Evolutionary conservation across 345 rosid genomes (phyloP), one percentile per base, ranked within the genome.

Genomic region (Ceriops tagal): DNA sequence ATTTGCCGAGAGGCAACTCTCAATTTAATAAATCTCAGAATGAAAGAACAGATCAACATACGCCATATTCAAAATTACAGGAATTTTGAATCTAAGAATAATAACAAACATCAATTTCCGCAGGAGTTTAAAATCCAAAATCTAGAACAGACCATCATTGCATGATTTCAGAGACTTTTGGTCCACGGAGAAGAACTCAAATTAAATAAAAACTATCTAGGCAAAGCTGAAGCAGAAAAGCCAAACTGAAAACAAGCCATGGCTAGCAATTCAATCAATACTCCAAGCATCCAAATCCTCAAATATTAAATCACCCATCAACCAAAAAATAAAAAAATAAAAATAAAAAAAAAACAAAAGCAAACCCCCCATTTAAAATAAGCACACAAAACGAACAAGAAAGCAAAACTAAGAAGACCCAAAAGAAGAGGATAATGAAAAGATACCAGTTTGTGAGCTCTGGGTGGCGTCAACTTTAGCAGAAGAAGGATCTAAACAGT

Each of bases 401-500:
- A 4, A 37, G 10, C 37, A 8, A 34, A 34, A 7, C 37, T 34
- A 34, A 7, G 37, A 1, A 43, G 13, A 52, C 31, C 11, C 21
- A 58, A 65, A 21, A 27, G 15, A 21, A 27, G 15, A 26, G 19
- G 8, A 18, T 7, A 53, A 52, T 11, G 28, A 56, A 32, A 3
- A 10, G 11, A 5, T 35, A 37, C 21, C 4, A 60, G 55, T 5
- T 35, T 62, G 35, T 8, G 69, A 68, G 53, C 68, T 46, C 52
- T 32, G 73, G 21, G 73, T 56, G 27, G 78, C 22, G 18, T 74
- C 73, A 0, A 63, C 78, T 69, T 63, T 74, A 22, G 73, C 64
- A 16, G 73, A 63, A 34, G 78, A 68, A 68, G 73, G 64, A 68
- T 74, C 69, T 37, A 74, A 68, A 49, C 78, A 74, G 73, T 74